Evolutionary conservation across 768 basidiomycete genomes (phyloP), one percentile per base, ranked within the genome.

Genomic region (Galerina sulciceps): DNA sequence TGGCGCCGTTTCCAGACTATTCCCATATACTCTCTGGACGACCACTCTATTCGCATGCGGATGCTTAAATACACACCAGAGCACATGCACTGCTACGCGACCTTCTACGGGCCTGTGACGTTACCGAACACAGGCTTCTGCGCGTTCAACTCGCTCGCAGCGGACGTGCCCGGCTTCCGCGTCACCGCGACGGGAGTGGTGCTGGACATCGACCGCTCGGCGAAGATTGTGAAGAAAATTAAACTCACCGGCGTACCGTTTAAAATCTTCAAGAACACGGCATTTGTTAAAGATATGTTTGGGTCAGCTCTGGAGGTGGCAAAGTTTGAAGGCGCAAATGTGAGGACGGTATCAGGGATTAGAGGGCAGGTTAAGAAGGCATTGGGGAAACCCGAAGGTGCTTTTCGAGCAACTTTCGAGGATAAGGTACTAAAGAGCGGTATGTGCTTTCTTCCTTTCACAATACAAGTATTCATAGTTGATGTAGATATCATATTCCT

Each of bases 11-110:
- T 99, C 80, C 97, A 99, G 73, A 90, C 86, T 0, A 79, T 96
- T 5, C 97, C 97, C 2, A 90, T 98, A 62, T 99, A 98, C 75
- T 94, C 94, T 17, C 79, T 99, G 18, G 97, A 99, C 71, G 97
- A 99, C 74, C 96, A 97, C 70, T 94, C 91, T 10, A 96, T 98
- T 65, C 91, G 97, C 15, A 97, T 98, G 89, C 93, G 97, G 36
- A 92, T 99, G 90, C 90, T 99, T 77, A 99, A 99, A 76, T 99
- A 99, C 71, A 98, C 97, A 0, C 97, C 97, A 0, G 97, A 99
- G 75, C 97, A 99, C 69, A 98, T 96, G 97, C 97, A 99, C 71
- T 99, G 97, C 69, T 96, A 90, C 69, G 96, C 96, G 2, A 97
- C 96, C 2, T 97, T 99, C 74, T 99, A 96, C 69, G 96, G 94